Base-by-base conservation (phyloP, 139 green algal genomes). In the Chlamydomonas eustigma region DNA sequence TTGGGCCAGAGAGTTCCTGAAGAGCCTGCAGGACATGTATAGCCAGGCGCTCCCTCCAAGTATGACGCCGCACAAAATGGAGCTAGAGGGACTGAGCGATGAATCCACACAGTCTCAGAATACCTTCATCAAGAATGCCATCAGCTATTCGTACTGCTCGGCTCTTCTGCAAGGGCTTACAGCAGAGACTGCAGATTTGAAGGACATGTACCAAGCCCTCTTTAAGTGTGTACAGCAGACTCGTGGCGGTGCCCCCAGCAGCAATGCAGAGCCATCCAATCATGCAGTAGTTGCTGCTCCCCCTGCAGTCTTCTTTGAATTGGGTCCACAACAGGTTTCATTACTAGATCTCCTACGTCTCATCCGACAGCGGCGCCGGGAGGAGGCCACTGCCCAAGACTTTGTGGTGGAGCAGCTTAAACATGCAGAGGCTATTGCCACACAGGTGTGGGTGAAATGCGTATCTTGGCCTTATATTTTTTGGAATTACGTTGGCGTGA, bases 301-400 rank as follows among this genome's bases (percentile, higher is more conserved):
- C n/a, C n/a, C n/a, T 58, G 12, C 44, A 24, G 75, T 75, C 39
- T 74, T 58, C 33, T 31, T 81, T 37, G 39, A 72, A 37, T 52
- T 81, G 76, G 34, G 66, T n/a, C 44, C 76, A 3, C 67, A 76
- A 34, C 76, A 79, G 64, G 58, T 86, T 70, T 51, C 74, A 3
- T 64, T 86, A 68, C 50, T 86, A 32, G 81, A 86, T 69, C 33
- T 86, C 18, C 77, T 86, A 64, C 68, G 81, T 3, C 64, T 86
- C 64, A 51, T 86, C 74, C 69, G 81, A 0, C 72, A 80, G 63
- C 68, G 81, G 4, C 37, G 81, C 22, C 64, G 65, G 4, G 73
- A 66, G 2, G 81, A 86, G 30, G 24, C 81, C 0, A 34, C 39
- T 0, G 64, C 77, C 4, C 25, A 73, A 18, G 32, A 37, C 25